A percentile compares a stretch with the other conserved stretches of the same genome.
Evolutionary conservation across 108 stramenopile species (phyloP).

Genomic region (Chaetoceros muelleri): DNA sequence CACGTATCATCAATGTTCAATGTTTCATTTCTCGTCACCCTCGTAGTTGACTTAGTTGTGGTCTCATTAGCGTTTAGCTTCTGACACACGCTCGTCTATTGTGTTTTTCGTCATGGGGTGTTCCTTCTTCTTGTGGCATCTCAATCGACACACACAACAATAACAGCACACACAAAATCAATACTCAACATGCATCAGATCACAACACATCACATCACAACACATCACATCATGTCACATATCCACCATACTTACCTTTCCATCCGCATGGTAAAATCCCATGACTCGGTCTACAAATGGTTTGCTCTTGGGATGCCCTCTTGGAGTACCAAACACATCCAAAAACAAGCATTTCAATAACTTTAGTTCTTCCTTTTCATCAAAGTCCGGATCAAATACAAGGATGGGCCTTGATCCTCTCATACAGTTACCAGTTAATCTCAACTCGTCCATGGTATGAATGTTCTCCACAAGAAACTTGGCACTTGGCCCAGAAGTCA

Average conservation of each 20-base stretch:
- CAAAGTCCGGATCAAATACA: conserved; percentile 87
- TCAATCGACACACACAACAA: too few species aligned
- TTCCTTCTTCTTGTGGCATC: too few species aligned
- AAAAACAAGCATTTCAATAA: conserved; percentile 89
- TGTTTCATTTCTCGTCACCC: conserved; percentile 21
- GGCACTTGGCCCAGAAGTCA: conserved; percentile 71
- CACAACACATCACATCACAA: background rate
- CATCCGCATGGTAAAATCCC: conserved; percentile 91
- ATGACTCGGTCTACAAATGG: conserved; percentile 97
- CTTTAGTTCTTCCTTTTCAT: conserved; percentile 46
- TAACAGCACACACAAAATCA: too few species aligned
- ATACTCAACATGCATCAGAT: too few species aligned
- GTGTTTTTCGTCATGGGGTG: conserved; percentile 54
- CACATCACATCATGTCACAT: background rate
- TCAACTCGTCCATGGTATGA: conserved; percentile 99
- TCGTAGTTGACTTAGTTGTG: conserved; percentile 67
- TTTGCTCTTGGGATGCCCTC: conserved; percentile 98
- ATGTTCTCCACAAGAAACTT: conserved; percentile 96
- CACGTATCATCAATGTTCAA: background rate
- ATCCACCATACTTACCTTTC: conserved; percentile 47
- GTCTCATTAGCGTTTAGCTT: conserved; percentile 61
- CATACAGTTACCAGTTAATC: conserved; percentile 96
- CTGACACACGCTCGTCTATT: conserved; percentile 91
- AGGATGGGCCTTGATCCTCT: conserved; percentile 92
- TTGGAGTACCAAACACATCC: conserved; percentile 92